phyloP scores from a whole-genome alignment of 768 basidiomycete species.

The Rhodosporidiobolus sp. region DNA sequence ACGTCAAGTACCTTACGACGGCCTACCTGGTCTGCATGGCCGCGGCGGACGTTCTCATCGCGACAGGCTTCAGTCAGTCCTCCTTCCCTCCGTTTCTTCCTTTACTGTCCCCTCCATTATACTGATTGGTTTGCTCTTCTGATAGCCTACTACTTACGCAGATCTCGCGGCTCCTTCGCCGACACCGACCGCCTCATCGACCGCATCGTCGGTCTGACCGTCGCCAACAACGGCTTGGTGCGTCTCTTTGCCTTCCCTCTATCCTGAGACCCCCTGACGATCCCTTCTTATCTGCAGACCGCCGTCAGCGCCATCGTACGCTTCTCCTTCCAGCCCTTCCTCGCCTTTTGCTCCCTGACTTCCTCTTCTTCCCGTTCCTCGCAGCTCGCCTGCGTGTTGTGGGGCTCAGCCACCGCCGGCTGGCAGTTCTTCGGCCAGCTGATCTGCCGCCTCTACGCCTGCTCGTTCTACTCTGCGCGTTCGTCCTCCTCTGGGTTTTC shows the following conservation, averaged over 20 bases:
- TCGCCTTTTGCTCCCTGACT: not conserved
- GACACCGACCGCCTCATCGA: not conserved
- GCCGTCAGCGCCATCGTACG: not conserved
- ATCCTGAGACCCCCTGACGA: not conserved
- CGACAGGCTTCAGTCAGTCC: not conserved
- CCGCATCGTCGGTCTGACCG: not conserved
- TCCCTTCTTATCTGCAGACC: not conserved
- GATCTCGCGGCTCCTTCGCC: not conserved
- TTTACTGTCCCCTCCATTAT: too few species aligned
- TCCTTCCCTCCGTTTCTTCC: too few species aligned
- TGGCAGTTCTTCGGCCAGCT: too few species aligned
- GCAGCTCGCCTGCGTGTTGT: not conserved
- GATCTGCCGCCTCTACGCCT: not conserved
- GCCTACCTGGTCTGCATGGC: not conserved
- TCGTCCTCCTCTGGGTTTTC: not conserved
- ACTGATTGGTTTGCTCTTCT: not conserved
- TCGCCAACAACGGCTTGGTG: not conserved
- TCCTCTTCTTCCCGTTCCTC: not conserved
- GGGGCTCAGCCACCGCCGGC: not conserved
- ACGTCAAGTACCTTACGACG: too few species aligned
- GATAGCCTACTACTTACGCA: not conserved
- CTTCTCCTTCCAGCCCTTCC: not conserved
- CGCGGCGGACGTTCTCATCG: not conserved
- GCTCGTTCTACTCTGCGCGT: not conserved
- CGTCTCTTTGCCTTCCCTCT: not conserved